A percentile compares a stretch with the other conserved stretches of the same genome.
Conservation (phyloP, 2,329 filamentous ascomycete genomes). For the Exophiala xenobiotica region DNA sequence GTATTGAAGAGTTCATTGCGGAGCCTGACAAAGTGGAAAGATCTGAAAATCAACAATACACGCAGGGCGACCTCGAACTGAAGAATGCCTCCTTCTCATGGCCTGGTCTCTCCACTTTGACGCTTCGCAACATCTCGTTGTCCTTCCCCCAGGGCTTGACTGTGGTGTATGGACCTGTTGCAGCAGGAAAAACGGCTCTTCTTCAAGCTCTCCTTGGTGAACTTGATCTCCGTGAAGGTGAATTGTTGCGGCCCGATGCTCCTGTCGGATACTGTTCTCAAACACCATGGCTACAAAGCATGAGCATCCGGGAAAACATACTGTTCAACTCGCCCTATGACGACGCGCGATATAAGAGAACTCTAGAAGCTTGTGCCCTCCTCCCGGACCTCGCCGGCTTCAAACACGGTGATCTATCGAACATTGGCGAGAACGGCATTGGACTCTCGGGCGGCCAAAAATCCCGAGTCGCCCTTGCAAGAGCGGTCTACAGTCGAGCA, state of each 20-base stretch:
- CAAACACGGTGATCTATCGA: constrained; percentile 62
- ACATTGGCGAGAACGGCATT: constrained; percentile 62
- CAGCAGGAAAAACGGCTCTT: constrained; percentile 62
- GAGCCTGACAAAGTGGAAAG: constrained; percentile 76
- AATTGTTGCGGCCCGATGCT: constrained; percentile 54
- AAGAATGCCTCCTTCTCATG: constrained; percentile 72
- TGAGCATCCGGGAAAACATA: constrained; percentile 69
- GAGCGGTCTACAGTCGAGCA: constrained; percentile 59
- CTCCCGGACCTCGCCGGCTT: constrained; percentile 62
- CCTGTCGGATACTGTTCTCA: constrained; percentile 63
- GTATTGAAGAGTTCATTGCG: constrained; percentile 82
- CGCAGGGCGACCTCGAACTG: constrained; percentile 49
- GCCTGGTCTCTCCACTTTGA: constrained; percentile 63
- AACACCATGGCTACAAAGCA: constrained; percentile 67
- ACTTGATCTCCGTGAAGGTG: constrained; percentile 53
- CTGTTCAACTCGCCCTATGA: constrained; percentile 67
- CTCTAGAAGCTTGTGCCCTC: constrained; percentile 65
- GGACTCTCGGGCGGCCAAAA: constrained; percentile 63
- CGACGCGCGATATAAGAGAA: constrained; percentile 64
- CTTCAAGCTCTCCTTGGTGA: constrained; percentile 61
- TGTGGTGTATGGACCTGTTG: constrained; percentile 63
- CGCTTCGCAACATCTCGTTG: constrained; percentile 56
- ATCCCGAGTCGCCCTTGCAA: constrained; percentile 59
- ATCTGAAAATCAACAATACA: constrained; percentile 2
- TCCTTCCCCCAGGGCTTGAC: constrained; percentile 58